Base-by-base conservation (phyloP, 129 eudicot species). In the Chrysanthemum lavandulifolium region DNA sequence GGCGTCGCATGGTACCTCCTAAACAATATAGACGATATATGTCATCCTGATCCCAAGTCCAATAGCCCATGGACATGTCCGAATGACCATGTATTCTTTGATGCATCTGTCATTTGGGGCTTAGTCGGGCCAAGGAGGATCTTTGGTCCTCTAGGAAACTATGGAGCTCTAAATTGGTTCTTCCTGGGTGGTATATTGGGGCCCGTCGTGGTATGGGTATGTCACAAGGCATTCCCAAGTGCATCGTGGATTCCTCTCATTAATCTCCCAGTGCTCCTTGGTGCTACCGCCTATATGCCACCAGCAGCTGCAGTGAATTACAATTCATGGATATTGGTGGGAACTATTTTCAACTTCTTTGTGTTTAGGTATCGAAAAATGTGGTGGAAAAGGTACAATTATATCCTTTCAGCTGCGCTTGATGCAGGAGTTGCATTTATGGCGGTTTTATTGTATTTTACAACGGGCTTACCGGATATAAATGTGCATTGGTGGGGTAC, bases 81-180 rank as follows among this genome's bases (percentile, higher is more conserved):
- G 2, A 51, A 40, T 16, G 96, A 89, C 84, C 75, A 9, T 0
- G 90, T 88, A 31, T 89, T 89, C 86, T 93, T 83, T 13, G 86
- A 84, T n/a, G 98, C 98, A 13, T 93, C 98, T 0, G 95, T 93
- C 8, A 87, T 93, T 15, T 93, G 96, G 96, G 98, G 98, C 2
- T 72, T 93, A 25, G 92, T 89, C 1, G 87, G 98, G 14, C 98
- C 98, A 11, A 81, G 29, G 21, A 74, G 98, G 40, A 87, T 89
- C 25, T 93, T 93, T 23, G 98, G 96, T 0, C 68, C 84, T 13
- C 73, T 61, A 0, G 98, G 98, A 6, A 82, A 84, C 77, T 93
- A 93, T 71, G 70, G 80, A 0, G 78, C 79, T 14, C 86, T 93
- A 12, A 89, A 89, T 79, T 93, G 92, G 92, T 87, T 79, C 79